Evolutionary conservation across 352 stramenopile genomes (phyloP), one percentile per base, ranked within the genome.

Genomic region (Blastocystis sp.): DNA sequence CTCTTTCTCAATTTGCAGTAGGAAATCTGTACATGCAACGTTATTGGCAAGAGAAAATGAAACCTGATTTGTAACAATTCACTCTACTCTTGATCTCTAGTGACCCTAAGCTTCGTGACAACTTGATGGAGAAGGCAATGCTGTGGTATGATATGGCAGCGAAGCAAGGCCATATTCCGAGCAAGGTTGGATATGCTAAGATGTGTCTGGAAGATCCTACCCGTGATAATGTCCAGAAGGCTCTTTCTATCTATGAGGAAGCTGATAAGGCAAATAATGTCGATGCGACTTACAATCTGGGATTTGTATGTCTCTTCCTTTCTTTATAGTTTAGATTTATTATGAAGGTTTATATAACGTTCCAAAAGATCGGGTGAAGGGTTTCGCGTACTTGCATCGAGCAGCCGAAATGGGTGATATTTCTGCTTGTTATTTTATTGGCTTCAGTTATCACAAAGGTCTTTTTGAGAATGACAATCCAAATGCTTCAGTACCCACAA

Each of bases 381-480:
- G 93, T 44, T 93, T 95, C 58, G 90, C 91, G 64, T 95, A 94
- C 91, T 95, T 96, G 76, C 92, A 93, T 54, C 92, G 91, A 13
- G 94, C 94, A 9, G 93, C 93, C 3, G 93, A 96, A 76, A 90
- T 92, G 48, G 94, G 93, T 7, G 93, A 95, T 78, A 77, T 91
- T 1, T 94, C 93, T 35, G 94, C 94, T 13, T 93, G 95, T 89
- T 95, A 94, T 87, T 95, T 95, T 89, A 94, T 96, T 92, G 93
- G 94, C 60, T 93, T 94, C 87, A 40, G 95, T 58, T 91, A 95
- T 78, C 92, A 95, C 91, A 91, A 93, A 58, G 76, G 58, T 11
- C 53, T 76, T 13, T 76, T 76, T 37, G 62, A 87, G 40, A 57
- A 87, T 53, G 76, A 76, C 35, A 70, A 76, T 40, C 57, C 76